Base-by-base conservation (phyloP, 2,329 filamentous ascomycete species). In the Trichothecium sympodiale region DNA sequence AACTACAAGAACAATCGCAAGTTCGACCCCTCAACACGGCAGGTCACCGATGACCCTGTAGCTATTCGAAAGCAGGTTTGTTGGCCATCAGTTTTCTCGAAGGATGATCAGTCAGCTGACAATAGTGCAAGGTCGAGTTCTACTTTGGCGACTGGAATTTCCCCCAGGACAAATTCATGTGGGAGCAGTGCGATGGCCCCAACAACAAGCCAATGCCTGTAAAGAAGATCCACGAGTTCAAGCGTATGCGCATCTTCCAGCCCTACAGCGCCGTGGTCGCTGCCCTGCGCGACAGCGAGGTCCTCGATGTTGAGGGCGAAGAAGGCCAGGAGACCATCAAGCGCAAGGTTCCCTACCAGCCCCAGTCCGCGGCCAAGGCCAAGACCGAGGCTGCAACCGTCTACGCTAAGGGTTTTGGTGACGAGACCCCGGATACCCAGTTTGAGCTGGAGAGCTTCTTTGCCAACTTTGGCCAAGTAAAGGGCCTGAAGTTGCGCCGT, bases 361-460 rank as follows among this genome's bases (percentile, higher is more conserved):
- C 74, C 36, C 55, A 62, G 41, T 65, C 68, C 40, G 71, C 74
- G 43, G 61, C 73, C 45, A 74, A 77, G 50, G 70, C 77, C 55
- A 74, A 77, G 59, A 67, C 74, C 38, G 80, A 88, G 58, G 70
- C 74, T 40, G 71, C 80, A 39, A 89, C 80, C 50, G 74, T 94
- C 53, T 98, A 98, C 59, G 86, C 75, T 49, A 98, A 96, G 69
- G 89, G 88, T 34, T 98, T 98, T 50, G 87, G 87, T 31, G 74
- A 82, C 31, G 88, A 94, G 61, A 69, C 72, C n/a, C 70, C 80
- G 9, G 80, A 76, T 41, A 89, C 87, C 18, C 91, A 96, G 60
- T 86, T 94, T 56, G 86, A 95, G 44, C 80, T 98, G 38, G 91
- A 98, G 65, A 78, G 78, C 41, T 95, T 94, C 67, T 94, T 96